Percentiles rank a stretch among this genome's conserved stretches.
phyloP scores from a whole-genome alignment of 192 early-diverging fungal species.

The Coemansia sp. region DNA sequence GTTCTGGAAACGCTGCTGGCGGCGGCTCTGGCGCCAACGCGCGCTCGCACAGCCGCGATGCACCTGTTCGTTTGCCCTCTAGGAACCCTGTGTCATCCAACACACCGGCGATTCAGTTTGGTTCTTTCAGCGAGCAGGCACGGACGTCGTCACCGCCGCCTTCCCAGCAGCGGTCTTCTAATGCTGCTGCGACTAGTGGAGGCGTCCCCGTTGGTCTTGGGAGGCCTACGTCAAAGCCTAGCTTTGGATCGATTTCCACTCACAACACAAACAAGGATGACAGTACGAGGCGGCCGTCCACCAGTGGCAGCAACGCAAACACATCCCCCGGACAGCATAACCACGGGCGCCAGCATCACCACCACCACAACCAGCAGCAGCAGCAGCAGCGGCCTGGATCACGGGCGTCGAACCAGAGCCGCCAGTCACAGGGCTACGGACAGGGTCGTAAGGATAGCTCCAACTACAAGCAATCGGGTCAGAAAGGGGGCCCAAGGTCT shows the following conservation, averaged over 20 bases:
- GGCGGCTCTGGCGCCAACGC: conserved; percentile 6
- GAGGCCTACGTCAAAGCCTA: conserved; percentile 45
- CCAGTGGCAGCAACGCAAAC: conserved; percentile 10
- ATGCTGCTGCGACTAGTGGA: conserved; percentile 41
- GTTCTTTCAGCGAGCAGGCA: conserved; percentile 51
- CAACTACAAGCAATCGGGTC: conserved; percentile 34
- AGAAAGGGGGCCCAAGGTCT: conserved; percentile 35
- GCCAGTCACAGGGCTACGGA: conserved; percentile 39
- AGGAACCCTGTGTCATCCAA: conserved; percentile 42
- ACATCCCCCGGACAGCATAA: conserved; percentile 12
- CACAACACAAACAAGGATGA: conserved; percentile 12
- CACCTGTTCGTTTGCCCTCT: conserved; percentile 44
- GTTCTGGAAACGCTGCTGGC: conserved; percentile 6
- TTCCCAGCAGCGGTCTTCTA: conserved; percentile 13
- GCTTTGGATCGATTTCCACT: conserved; percentile 50
- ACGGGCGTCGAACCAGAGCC: conserved; percentile 40
- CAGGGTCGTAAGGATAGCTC: conserved; percentile 28
- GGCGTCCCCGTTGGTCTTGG: conserved; percentile 39
- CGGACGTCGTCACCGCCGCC: conserved; percentile 38
- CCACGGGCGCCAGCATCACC: conserved; percentile 27
- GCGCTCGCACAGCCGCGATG: conserved; percentile 33
- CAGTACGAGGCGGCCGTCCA: conserved; percentile 16
- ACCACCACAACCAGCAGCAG: conserved; percentile 33
- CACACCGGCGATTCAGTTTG: conserved; percentile 53
- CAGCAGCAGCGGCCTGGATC: conserved; percentile 48